Evolutionary conservation across 2,329 filamentous ascomycete genomes (phyloP), one percentile per base, ranked within the genome.

Genomic region (Aspergillus persii): DNA sequence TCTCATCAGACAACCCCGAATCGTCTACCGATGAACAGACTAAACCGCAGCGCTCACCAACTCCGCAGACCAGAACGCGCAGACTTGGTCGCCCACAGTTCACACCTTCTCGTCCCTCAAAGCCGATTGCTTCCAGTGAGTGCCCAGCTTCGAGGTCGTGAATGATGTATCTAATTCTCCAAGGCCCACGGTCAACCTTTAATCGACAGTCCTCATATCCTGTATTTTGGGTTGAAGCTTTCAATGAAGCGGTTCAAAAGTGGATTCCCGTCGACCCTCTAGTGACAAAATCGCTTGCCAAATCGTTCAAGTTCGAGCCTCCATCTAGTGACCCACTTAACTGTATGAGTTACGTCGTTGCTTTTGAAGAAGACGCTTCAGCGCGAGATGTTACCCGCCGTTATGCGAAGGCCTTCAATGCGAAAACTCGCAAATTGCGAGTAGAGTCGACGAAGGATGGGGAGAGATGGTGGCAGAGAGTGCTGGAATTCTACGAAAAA

Each of bases 151-250:
- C 53, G 9, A 15, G 23, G 63, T 23, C 47, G 9, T 12, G 18
- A 30, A 50, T 27, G 27, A 9, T 6, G 46, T 50, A 31, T n/a
- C 56, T 69, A 66, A 58, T 56, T 53, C 60, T 58, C 27, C 49
- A 79, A 53, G 74, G 73, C 9, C 74, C 76, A 27, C 71, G 73
- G 36, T 76, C 75, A 23, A 76, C 71, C 12, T 83, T 89, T 9
- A 12, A 41, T n/a, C 83, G 82, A 27, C 91, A 94, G 69, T 93
- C 92, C 0, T 75, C 85, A 0, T 91, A 89, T 68, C 95, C 95
- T 0, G 83, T 98, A 3, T 98, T 92, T 71, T 99, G 95, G 95
- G 89, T 97, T 0, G 95, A 99, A 76, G 88, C 91, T 3, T 90
- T 96, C 64, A 93, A 97, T 63, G 81, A 87, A 55, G 89, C 90